Percentiles rank a stretch among this genome's conserved stretches.
Conservation (phyloP, 192 early-diverging fungal species). For the Linnemannia hyalina region DNA sequence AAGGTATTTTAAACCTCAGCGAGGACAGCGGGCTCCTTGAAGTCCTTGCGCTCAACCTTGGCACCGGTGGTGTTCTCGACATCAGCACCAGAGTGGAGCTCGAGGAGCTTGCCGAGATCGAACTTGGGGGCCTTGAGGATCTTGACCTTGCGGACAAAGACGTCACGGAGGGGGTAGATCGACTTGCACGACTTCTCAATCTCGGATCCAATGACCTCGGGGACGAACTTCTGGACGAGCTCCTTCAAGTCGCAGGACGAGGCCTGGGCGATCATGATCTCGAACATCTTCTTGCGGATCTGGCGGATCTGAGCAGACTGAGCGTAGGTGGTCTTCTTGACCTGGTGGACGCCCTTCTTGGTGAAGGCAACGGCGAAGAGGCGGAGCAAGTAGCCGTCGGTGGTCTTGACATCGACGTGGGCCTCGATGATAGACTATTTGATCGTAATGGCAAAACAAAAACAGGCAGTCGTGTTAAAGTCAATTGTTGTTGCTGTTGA, state of each 20-base stretch:
- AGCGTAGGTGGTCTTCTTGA: constrained; percentile 98
- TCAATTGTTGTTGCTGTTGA: not conserved
- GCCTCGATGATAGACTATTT: constrained; percentile 93
- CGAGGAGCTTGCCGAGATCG: constrained; percentile 95
- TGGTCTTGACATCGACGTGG: constrained; percentile 99
- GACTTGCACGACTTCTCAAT: constrained; percentile 98
- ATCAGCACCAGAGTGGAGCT: constrained; percentile 91
- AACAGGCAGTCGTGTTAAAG: not conserved
- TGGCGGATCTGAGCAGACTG: constrained; percentile 95
- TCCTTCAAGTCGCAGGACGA: constrained; percentile 93
- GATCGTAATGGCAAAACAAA: not conserved
- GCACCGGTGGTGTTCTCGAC: constrained; percentile 76
- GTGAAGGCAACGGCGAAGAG: constrained; percentile 98
- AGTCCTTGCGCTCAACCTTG: constrained; percentile 88
- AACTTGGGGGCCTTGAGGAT: constrained; percentile 98
- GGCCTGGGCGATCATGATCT: constrained; percentile 94
- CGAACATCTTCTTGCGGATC: constrained; percentile 99
- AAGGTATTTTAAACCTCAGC: constrained; percentile 47
- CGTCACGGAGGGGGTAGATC: constrained; percentile 99
- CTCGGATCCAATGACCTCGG: constrained; percentile 97
- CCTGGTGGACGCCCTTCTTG: constrained; percentile 92
- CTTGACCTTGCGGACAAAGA: constrained; percentile 98
- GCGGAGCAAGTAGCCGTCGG: constrained; percentile 99
- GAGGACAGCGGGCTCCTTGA: constrained; percentile 86
- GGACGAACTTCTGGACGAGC: constrained; percentile 95